A percentile compares a stretch with the other conserved stretches of the same genome.
Evolutionary conservation across 2,329 filamentous ascomycete genomes (phyloP).

Genomic region (Neofusicoccum kwambonambiense): DNA sequence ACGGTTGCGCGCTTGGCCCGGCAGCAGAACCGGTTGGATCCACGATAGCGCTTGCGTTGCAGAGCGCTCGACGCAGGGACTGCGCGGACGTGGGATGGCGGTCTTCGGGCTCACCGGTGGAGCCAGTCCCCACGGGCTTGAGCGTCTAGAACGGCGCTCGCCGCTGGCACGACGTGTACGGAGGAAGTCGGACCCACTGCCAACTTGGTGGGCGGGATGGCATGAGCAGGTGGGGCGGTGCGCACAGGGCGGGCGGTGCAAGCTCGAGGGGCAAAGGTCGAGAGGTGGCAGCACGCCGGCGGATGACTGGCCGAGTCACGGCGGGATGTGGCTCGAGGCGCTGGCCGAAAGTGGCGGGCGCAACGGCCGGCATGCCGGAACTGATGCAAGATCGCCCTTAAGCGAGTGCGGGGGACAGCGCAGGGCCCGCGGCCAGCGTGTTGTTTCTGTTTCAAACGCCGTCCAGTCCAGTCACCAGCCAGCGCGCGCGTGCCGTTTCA

Average conservation of each 20-base stretch:
- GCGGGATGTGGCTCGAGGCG: constrained; percentile 1
- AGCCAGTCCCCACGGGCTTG: constrained; percentile 1
- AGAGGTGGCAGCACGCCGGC: not conserved
- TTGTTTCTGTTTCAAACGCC: too few species aligned
- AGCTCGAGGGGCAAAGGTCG: not conserved
- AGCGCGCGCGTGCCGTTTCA: constrained; percentile 2
- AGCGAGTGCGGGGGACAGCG: constrained; percentile 12
- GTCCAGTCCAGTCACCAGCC: not conserved
- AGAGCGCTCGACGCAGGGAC: not conserved
- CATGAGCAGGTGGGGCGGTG: constrained; percentile 7
- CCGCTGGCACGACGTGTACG: constrained; percentile 12
- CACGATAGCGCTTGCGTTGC: constrained; percentile 13
- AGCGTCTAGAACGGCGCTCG: constrained; percentile 14
- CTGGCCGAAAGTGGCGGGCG: not conserved
- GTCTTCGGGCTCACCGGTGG: constrained; percentile 7
- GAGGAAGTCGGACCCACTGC: constrained; percentile 4
- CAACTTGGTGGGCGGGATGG: constrained; percentile 5
- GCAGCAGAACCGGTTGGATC: constrained; percentile 4
- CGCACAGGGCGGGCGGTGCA: constrained; percentile 10
- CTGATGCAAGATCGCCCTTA: constrained; percentile 4
- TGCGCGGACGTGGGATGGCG: not conserved
- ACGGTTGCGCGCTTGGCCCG: constrained; percentile 5
- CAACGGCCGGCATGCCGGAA: constrained; percentile 7
- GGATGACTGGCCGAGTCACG: not conserved
- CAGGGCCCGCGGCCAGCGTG: constrained; percentile 3